phyloP scores from a whole-genome alignment of 257 asterid species.

The Craterostigma plantagineum region DNA sequence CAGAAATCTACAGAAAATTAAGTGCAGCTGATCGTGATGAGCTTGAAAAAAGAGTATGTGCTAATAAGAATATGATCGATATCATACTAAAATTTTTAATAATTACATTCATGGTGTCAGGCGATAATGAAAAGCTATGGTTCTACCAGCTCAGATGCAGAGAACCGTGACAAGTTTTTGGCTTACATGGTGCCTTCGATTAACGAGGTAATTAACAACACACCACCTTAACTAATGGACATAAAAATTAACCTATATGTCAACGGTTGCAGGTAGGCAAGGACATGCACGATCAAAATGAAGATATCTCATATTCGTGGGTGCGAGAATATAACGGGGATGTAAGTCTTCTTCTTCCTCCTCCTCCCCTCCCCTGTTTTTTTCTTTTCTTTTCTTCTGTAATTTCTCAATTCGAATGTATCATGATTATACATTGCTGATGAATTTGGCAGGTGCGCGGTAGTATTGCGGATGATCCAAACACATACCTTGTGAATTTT shows the following conservation, averaged over 20 bases:
- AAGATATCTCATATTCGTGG: conserved; percentile 79
- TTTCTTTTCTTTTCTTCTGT: background rate
- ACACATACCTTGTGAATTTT: conserved; percentile 59
- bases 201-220: conserved; percentile 85
- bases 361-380: conserved; percentile 11
- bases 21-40: conserved; percentile 46
- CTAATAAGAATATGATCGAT: background rate
- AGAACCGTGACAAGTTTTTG: conserved; percentile 58
- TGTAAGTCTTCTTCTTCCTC: conserved; percentile 27
- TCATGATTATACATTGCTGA: no score
- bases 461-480: conserved; percentile 67
- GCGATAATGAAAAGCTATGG: conserved; percentile 83
- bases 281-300: conserved; percentile 71
- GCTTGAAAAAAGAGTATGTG: conserved; percentile 58
- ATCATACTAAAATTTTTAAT: background rate
- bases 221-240: no score
- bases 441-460: conserved; percentile 52
- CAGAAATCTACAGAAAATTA: conserved; percentile 54
- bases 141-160: conserved; percentile 40
- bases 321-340: conserved; percentile 90
- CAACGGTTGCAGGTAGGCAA: conserved; percentile 51
- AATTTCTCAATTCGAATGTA: no score
- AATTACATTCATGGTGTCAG: conserved; percentile 11
- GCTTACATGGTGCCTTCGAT: conserved; percentile 85
- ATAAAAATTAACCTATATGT: no score